These are phyloP conservation scores for Picochlorum costavermella DNA, from an alignment of 139 green algal species.

Conservation along the genomic window DNA sequence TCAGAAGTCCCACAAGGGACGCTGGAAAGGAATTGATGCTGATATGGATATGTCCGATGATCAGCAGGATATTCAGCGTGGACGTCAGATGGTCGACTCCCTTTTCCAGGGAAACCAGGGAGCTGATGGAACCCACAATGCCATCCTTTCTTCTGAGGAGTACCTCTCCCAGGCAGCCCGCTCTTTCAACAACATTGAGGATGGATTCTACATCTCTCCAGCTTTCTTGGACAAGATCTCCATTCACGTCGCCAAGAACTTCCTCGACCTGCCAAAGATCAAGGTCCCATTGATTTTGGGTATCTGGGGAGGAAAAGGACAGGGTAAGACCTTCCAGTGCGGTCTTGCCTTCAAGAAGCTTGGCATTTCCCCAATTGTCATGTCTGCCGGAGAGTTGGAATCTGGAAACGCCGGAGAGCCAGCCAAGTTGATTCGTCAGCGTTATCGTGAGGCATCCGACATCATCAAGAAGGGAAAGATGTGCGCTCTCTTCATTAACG, in stretches of 20 bases:
- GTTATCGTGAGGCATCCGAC: conserved; percentile 95
- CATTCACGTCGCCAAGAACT: conserved; percentile 98
- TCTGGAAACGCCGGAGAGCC: conserved; percentile 96
- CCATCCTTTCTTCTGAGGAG: conserved; percentile 75
- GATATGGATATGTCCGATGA: conserved; percentile 85
- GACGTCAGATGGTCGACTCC: conserved; percentile 82
- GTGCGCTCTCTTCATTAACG: conserved; percentile 99
- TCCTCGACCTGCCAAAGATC: conserved; percentile 86
- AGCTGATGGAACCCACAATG: conserved; percentile 75
- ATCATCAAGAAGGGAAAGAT: conserved; percentile 99
- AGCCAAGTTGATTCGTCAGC: conserved; percentile 94
- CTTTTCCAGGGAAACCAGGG: conserved; percentile 85
- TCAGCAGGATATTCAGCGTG: conserved; percentile 94
- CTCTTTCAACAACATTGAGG: conserved; percentile 82
- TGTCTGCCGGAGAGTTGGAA: conserved; percentile 97
- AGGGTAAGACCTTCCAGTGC: conserved; percentile 98
- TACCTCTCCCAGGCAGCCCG: conserved; percentile 72
- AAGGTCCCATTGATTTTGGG: conserved; percentile 93
- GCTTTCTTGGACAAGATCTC: conserved; percentile 95
- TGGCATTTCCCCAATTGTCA: conserved; percentile 94
- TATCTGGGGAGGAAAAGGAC: conserved; percentile 98
- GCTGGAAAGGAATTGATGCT: conserved; percentile 80
- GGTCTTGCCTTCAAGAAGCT: conserved; percentile 96
- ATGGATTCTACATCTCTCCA: conserved; percentile 97
- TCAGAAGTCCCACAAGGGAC: conserved; percentile 46